phyloP scores from a whole-genome alignment of 805 yeast genomes.

The Wickerhamiella azyma region DNA sequence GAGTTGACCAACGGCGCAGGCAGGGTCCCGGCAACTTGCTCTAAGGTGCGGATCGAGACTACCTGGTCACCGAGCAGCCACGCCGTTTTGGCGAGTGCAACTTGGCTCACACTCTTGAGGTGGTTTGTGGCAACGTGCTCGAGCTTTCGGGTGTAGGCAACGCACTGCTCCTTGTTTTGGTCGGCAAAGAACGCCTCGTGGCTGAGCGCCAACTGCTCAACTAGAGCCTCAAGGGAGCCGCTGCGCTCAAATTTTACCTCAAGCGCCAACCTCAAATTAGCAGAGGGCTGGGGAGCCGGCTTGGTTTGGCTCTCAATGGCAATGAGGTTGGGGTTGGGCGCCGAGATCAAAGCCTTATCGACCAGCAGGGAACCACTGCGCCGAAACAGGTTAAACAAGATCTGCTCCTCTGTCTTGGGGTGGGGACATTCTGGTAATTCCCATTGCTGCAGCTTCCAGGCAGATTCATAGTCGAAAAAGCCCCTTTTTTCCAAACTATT shows the following conservation, averaged over 20 bases:
- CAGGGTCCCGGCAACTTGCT: constrained; percentile 11
- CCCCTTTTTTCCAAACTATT: neutral
- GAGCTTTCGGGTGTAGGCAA: constrained; percentile 11
- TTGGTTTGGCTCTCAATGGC: neutral
- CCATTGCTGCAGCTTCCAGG: constrained; percentile 73
- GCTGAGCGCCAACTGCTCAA: constrained; percentile 9
- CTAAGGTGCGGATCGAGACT: constrained; percentile 44
- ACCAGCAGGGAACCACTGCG: neutral
- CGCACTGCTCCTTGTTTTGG: constrained; percentile 1
- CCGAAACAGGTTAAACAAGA: constrained; percentile 41
- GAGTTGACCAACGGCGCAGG: constrained; percentile 16
- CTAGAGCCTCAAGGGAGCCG: neutral
- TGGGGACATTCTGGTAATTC: constrained; percentile 40
- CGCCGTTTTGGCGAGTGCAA: constrained; percentile 44
- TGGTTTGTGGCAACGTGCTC: constrained; percentile 8
- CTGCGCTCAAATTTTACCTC: constrained; percentile 22
- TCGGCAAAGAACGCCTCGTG: constrained; percentile 10
- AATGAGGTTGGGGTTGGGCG: neutral
- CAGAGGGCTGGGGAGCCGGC: neutral
- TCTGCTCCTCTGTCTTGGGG: constrained; percentile 30
- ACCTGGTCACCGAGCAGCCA: constrained; percentile 51
- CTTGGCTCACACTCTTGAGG: constrained; percentile 16
- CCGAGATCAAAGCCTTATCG: neutral
- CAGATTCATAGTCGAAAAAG: constrained; percentile 21
- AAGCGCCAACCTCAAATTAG: constrained; percentile 9